Base-by-base conservation (phyloP, 2,329 filamentous ascomycete genomes). In the Stylonectria norvegica region DNA sequence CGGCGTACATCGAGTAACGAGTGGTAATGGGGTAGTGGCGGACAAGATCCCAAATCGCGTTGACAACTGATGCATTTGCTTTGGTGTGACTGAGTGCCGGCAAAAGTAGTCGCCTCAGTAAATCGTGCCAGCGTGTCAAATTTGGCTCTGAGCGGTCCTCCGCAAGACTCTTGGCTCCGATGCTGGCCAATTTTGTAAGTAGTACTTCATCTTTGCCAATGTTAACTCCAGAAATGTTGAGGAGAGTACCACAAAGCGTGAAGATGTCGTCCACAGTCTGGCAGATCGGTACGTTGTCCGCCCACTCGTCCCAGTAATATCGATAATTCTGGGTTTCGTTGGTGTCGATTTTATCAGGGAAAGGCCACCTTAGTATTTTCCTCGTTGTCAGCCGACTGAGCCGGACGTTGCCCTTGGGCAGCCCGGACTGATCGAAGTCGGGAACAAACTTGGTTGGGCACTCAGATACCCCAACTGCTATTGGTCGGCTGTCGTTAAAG, bases 301-400 rank as follows among this genome's bases (percentile, higher is more conserved):
- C 76, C 93, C 93, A 98, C 53, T 97, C 93, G 43, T 95, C 89
- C 83, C 93, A 96, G 64, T 98, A 98, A 61, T 94, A 97, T 22
- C 86, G 81, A 62, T 96, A 97, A 37, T 86, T 79, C n/a, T 77
- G 75, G 15, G 83, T 83, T 52, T 89, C 87, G 39, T 82, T 83
- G 18, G 80, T 81, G 56, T 93, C 87, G 48, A 76, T 76, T 51
- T 80, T 83, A 53, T 95, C 90, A 5, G 89, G 80, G 54, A 85
- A 84, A 4, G 89, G 86, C 91, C 91, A 96, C 46, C 86, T 79
- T 49, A 93, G 71, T 12, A 79, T 74, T 57, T 85, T 85, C 52
- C 79, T 80, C n/a, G 78, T 68, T 3, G 75, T 67, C 18, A 80
- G 72, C 36, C 81, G 73, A 23, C 62, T 69, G 25, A 85, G 69